These are phyloP conservation scores for Phlebiopsis flavidoalba DNA, from an alignment of 768 basidiomycete species.

Conservation along the genomic window DNA sequence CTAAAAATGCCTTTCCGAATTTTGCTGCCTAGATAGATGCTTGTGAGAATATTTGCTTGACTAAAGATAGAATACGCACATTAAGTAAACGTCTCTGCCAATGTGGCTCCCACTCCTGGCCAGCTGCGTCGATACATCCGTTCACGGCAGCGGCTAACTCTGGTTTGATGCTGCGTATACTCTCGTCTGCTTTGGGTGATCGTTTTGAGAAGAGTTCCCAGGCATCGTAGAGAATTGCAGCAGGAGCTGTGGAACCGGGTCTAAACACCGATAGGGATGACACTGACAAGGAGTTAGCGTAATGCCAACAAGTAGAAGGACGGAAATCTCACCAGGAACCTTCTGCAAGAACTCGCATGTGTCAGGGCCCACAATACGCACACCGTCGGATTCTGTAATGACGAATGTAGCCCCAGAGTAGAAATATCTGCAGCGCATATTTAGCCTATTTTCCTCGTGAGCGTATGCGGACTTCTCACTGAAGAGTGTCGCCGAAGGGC, in stretches of 20 bases:
- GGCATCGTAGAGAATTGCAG: slow-evolving; percentile 90
- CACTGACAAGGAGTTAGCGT: slow-evolving; percentile 34
- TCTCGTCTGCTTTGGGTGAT: slow-evolving; percentile 91
- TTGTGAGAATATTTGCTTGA: not conserved
- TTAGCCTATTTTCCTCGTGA: not conserved
- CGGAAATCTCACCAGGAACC: slow-evolving; percentile 65
- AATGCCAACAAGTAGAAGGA: not conserved
- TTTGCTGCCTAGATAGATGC: slow-evolving; percentile 75
- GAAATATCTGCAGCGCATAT: slow-evolving; percentile 51
- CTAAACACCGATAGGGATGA: slow-evolving; percentile 81
- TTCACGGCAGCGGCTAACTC: slow-evolving; percentile 86
- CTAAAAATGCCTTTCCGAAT: slow-evolving; percentile 91
- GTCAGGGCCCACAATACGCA: slow-evolving; percentile 76
- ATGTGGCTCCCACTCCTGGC: slow-evolving; percentile 82
- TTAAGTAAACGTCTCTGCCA: slow-evolving; percentile 88
- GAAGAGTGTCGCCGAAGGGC: slow-evolving; percentile 81
- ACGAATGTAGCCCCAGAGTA: slow-evolving; percentile 74
- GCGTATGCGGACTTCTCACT: slow-evolving; percentile 42
- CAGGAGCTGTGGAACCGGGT: slow-evolving; percentile 88
- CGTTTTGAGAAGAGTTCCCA: slow-evolving; percentile 81
- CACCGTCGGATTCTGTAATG: slow-evolving; percentile 85
- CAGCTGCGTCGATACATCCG: slow-evolving; percentile 91
- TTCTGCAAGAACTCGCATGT: slow-evolving; percentile 89
- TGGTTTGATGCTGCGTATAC: slow-evolving; percentile 78
- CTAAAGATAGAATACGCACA: slow-evolving; percentile 35